phyloP scores from a whole-genome alignment of 2,329 filamentous ascomycete genomes.

The Trichoderma oligosporum region DNA sequence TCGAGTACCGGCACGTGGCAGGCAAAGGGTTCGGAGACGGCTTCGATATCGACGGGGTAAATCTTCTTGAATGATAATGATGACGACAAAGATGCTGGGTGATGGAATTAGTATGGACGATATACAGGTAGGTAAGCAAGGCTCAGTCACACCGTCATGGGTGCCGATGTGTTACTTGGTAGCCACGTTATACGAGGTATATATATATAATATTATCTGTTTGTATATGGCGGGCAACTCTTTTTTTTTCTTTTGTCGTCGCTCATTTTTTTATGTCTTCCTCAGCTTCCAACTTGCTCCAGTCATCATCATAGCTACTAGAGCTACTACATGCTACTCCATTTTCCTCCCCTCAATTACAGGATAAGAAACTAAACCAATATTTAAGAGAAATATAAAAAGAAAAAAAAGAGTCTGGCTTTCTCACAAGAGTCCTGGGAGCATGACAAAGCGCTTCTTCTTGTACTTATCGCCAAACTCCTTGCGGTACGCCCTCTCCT shows the following conservation, averaged over 20 bases:
- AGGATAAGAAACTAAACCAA: too few relatives aligned
- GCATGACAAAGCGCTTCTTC: constrained; percentile 82
- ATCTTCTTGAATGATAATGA: background rate
- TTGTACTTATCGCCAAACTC: constrained; percentile 93
- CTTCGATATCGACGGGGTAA: constrained; percentile 30
- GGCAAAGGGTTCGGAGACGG: constrained; percentile 38
- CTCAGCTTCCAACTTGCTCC: background rate
- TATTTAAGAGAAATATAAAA: too few relatives aligned
- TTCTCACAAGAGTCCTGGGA: constrained; percentile 71
- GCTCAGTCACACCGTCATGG: background rate
- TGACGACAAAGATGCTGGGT: background rate
- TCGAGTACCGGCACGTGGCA: constrained; percentile 35
- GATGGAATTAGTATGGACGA: background rate
- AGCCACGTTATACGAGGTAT: background rate
- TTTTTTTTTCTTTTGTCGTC: background rate
- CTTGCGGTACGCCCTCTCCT: constrained; percentile 84
- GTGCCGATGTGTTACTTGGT: background rate
- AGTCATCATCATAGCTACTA: background rate
- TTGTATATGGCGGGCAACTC: background rate
- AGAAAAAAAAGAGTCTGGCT: background rate
- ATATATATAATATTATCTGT: background rate
- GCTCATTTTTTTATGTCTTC: too few relatives aligned
- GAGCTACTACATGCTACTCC: background rate
- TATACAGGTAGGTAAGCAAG: background rate
- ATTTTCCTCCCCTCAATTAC: background rate